Evolutionary conservation across 176 grass and related monocot genomes (phyloP), one percentile per base, ranked within the genome.

Genomic region (Urochloa ruziziensis): DNA sequence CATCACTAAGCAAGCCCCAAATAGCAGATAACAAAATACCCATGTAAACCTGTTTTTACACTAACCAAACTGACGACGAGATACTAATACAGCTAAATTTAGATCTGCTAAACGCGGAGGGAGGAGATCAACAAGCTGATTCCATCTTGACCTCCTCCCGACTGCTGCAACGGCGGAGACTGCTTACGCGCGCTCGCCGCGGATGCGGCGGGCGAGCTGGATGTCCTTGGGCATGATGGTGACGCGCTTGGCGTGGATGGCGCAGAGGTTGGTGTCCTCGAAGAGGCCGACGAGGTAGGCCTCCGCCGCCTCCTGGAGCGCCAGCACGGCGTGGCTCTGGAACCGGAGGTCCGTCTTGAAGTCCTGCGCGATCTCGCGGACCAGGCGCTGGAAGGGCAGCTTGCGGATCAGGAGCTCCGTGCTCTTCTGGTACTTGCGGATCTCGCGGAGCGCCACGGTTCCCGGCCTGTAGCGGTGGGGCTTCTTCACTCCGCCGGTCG

Each of bases 341-440:
- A 98, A 98, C 0, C 96, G 80, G 2, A 98, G 86, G 53, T 98
- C 96, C 0, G 96, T 98, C 93, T 98, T 98, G 85, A 98, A 98
- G 75, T 98, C 96, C 84, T 98, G 96, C 0, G 93, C 96, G 51
- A 98, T 98, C 91, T 98, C 96, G 3, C 96, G 83, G 7, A 98
- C 96, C 1, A 98, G 79, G 40, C 96, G 84, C 91, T 98, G 92
- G 81, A 98, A 98, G 0, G 96, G 93, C 0, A 98, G 89, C 91
- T 98, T 98, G 32, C 96, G 87, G 82, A 98, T 98, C 1, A 98
- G 89, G 0, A 98, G 93, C 89, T 98, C 96, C 25, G 93, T 98
- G 82, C 93, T 95, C 91, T 98, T 98, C 96, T 98, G 93, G 82
- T 98, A 98, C 91, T 95, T 98, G 79, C 93, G 85, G 89, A 98